A percentile compares a stretch with the other conserved stretches of the same genome.
phyloP scores from a whole-genome alignment of 2,329 filamentous ascomycete genomes.

The Botrytis pseudocinerea region DNA sequence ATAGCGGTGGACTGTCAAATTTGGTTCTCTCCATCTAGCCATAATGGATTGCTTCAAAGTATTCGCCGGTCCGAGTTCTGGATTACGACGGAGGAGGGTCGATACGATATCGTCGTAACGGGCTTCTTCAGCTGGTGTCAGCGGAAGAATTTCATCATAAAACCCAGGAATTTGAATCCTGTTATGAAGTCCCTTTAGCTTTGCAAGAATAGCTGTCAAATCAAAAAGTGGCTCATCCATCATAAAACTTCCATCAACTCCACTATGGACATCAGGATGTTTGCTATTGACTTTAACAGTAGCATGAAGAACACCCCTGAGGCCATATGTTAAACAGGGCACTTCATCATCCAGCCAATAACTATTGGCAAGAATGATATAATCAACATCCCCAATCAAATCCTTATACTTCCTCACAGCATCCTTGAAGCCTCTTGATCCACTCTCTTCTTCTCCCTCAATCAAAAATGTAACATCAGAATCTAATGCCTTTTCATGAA shows the following conservation, averaged over 20 bases:
- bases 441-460: conserved; percentile 94
- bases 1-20: conserved; percentile 89
- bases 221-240: conserved; percentile 92
- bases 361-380: conserved; percentile 93
- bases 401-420: conserved; percentile 78
- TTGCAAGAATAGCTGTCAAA: conserved; percentile 78
- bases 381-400: conserved; percentile 87
- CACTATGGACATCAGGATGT: conserved; percentile 87
- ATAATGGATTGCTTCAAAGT: conserved; percentile 82
- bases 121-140: conserved; percentile 73
- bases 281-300: conserved; percentile 85
- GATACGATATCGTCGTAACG: conserved; percentile 83
- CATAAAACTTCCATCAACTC: conserved; percentile 91
- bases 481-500: conserved; percentile 77
- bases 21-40: conserved; percentile 93
- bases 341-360: conserved; percentile 98
- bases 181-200: conserved; percentile 78
- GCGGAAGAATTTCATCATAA: conserved; percentile 77
- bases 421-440: conserved; percentile 85
- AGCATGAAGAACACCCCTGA: conserved; percentile 90
- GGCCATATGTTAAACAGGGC: conserved; percentile 90
- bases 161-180: conserved; percentile 83
- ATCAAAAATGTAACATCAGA: conserved; percentile 93
- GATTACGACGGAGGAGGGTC: conserved; percentile 71
- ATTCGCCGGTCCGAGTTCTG: conserved; percentile 58